Evolutionary conservation across 371 early-diverging fungal genomes (phyloP).

Genomic region (Haplosporangium sp.): DNA sequence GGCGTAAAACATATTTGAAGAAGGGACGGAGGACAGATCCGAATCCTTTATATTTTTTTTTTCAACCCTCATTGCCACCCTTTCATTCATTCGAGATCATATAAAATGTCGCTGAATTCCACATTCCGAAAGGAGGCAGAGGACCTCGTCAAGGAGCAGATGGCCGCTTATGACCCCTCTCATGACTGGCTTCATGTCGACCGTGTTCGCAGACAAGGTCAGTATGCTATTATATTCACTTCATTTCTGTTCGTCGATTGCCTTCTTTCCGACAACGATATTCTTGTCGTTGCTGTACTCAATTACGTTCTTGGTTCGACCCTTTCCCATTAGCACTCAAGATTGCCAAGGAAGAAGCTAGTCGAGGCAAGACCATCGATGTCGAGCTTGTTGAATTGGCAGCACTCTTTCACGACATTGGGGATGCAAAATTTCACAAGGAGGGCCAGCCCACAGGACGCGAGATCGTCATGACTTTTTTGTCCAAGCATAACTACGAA

Average conservation of each 20-base stretch:
- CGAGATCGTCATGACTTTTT: constrained; percentile 59
- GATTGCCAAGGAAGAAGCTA: constrained; percentile 54
- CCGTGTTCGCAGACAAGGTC: constrained; percentile 76
- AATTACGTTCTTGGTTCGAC: background rate
- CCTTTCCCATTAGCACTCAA: constrained; percentile 45
- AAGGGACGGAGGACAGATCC: background rate
- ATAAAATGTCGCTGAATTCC: constrained; percentile 46
- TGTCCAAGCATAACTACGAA: constrained; percentile 55
- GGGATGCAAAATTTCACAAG: constrained; percentile 75
- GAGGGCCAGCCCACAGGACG: constrained; percentile 61
- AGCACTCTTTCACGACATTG: constrained; percentile 82
- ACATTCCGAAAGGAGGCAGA: constrained; percentile 51
- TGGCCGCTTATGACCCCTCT: constrained; percentile 76
- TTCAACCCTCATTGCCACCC: background rate
- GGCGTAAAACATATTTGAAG: constrained; percentile 1
- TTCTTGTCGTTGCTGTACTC: background rate
- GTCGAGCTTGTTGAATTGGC: constrained; percentile 74
- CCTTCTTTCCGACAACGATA: background rate
- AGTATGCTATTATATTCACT: background rate
- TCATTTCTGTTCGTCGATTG: background rate
- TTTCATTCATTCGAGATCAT: background rate
- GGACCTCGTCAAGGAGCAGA: constrained; percentile 70
- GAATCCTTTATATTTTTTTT: background rate
- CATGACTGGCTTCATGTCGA: constrained; percentile 86
- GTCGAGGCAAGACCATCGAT: constrained; percentile 57